Base-by-base conservation (phyloP, 257 asterid genomes). In the Ehretia macrophylla region DNA sequence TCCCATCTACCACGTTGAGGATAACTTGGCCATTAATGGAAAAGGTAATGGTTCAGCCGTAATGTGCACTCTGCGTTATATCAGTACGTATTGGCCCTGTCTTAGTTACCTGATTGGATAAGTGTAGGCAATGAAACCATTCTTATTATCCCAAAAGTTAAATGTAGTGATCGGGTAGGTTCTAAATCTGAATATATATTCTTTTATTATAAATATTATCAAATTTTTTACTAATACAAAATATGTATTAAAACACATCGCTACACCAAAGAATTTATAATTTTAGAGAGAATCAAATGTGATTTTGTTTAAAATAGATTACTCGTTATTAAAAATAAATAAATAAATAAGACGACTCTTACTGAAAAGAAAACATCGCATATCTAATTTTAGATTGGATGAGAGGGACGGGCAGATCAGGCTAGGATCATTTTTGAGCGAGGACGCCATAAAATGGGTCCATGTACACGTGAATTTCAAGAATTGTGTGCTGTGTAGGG, bases 341-440 rank as follows among this genome's bases (percentile, higher is more conserved):
- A n/a, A n/a, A n/a, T n/a, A n/a, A n/a, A n/a, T n/a, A n/a, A n/a
- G n/a, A n/a, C n/a, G n/a, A n/a, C n/a, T n/a, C n/a, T n/a, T n/a
- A n/a, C n/a, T 51, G 60, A 67, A 68, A 72, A 66, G 67, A 70
- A 73, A 65, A 56, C 73, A 71, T 59, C 20, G 76, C 81, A 69
- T 68, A 79, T 82, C 88, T 68, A 51, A 65, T 68, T 59, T 70
- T 64, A 84, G 85, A 87, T 82, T 76, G 82, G 65, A 58, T 66
- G 81, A 82, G 74, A 80, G 73, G 75, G 89, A 85, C 78, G 73
- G 70, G 66, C 38, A 60, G 73, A 63, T 69, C 68, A 59, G 63
- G 69, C n/a, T 48, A 63, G 68, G 75, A 63, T 74, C 49, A 58
- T 46, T 64, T 51, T 20, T 27, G 35, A 27, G 35, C 40, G 49